Evolutionary conservation across 2,329 filamentous ascomycete species (phyloP), one percentile per base, ranked within the genome.

Genomic region (Curvularia spicifera): DNA sequence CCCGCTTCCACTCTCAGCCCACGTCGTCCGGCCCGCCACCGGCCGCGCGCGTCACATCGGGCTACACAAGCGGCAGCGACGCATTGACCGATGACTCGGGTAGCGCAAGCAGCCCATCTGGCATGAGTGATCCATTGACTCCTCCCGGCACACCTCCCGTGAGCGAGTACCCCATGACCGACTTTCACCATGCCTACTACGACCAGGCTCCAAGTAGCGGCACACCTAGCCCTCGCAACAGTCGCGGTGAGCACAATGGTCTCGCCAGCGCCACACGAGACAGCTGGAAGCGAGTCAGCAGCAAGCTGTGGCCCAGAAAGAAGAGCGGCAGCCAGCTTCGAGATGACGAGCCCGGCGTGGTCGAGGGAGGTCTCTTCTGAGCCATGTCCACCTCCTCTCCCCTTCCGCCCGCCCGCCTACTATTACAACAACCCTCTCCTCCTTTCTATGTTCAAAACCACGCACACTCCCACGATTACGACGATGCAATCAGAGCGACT

Each of bases 101-200:
- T 55, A 85, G 84, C 82, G 57, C 58, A 29, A 53, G 71, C 24
- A 79, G 53, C 60, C 78, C 79, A 2, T 78, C 51, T 80, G 85
- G 33, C 75, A 82, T 48, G 26, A 79, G 81, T 59, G 88, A 89
- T 70, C 89, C 83, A 3, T 88, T 91, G 81, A 93, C 90, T 3
- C 90, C 90, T 0, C 90, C 90, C 2, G 91, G 90, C 6, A 93
- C 90, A 5, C 90, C 90, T 0, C 90, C 90, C 0, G 91, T 90
- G 33, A 74, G 65, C 61, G 72, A 76, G 46, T 74, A 74, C 37
- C 89, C 89, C 5, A 73, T 76, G 72, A 67, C 60, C 10, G 76
- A 78, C 47, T 74, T 71, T 43, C 67, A 74, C 26, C 72, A 74
- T 39, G 69, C 71, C 26, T 76, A 76, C 57, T 73, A 73, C 59